Evolutionary conservation across 2,329 filamentous ascomycete genomes (phyloP).

Genomic region (Pseudopyricularia javanii): DNA sequence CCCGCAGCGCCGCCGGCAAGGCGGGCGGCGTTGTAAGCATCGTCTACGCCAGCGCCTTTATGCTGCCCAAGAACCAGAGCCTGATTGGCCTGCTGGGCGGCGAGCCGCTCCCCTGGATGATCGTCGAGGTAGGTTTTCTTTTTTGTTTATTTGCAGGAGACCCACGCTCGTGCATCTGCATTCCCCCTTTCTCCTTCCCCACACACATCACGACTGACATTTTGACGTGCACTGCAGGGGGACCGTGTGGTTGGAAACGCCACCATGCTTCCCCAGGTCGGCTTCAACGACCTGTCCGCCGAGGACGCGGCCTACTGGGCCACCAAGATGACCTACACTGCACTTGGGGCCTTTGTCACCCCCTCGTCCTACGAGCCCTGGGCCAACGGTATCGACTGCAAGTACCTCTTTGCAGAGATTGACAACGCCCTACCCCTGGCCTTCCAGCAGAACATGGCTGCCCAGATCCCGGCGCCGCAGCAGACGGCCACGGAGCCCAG

Average conservation of each 20-base stretch:
- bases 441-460: not conserved
- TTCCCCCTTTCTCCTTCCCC: not conserved
- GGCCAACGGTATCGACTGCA: not conserved
- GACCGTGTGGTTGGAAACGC: not conserved
- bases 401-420: not conserved
- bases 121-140: not conserved
- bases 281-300: not conserved
- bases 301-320: not conserved
- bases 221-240: too few relatives aligned
- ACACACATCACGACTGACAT: too few relatives aligned
- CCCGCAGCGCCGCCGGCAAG: constrained; percentile 16
- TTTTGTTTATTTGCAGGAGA: not conserved
- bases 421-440: not conserved
- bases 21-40: constrained; percentile 19
- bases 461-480: not conserved
- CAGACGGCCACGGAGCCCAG: not conserved
- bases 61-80: constrained; percentile 10
- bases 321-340: not conserved
- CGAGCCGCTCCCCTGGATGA: constrained; percentile 13
- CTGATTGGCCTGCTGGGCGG: constrained; percentile 11
- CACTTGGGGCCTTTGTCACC: not conserved
- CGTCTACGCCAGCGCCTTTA: constrained; percentile 16
- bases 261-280: not conserved
- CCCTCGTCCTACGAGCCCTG: not conserved
- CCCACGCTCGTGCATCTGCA: not conserved